Percentiles rank a stretch among this genome's conserved stretches.
Evolutionary conservation across 2,329 filamentous ascomycete species (phyloP).

Genomic region (Ceratocystis ficicola): DNA sequence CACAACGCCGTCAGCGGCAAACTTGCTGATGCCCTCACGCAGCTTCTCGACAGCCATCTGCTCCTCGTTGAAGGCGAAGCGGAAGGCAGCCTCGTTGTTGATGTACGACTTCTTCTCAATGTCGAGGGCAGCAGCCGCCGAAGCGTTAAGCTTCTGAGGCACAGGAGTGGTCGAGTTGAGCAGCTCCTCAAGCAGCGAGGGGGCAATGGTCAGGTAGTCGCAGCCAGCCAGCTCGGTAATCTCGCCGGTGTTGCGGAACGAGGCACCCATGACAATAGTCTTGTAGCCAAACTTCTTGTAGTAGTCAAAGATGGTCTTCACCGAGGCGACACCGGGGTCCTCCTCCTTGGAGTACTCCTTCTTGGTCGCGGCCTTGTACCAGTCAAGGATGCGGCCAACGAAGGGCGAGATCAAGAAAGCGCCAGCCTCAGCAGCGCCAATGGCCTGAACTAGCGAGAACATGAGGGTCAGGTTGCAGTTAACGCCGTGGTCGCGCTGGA

Average conservation of each 20-base stretch:
- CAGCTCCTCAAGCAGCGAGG: slow-evolving; percentile 71
- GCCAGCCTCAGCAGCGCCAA: slow-evolving; percentile 85
- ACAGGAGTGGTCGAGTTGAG: slow-evolving; percentile 70
- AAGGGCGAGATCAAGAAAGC: slow-evolving; percentile 99
- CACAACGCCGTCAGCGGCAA: slow-evolving; percentile 86
- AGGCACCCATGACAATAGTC: slow-evolving; percentile 99
- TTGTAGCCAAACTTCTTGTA: slow-evolving; percentile 99
- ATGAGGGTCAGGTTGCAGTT: slow-evolving; percentile 99
- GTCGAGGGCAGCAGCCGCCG: slow-evolving; percentile 52
- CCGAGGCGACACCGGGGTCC: slow-evolving; percentile 91
- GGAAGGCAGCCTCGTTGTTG: slow-evolving; percentile 78
- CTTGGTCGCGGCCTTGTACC: slow-evolving; percentile 95
- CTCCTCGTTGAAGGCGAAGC: slow-evolving; percentile 99
- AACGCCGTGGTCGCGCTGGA: slow-evolving; percentile 89
- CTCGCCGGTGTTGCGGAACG: slow-evolving; percentile 91
- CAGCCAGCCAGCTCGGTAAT: slow-evolving; percentile 97
- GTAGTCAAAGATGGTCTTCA: slow-evolving; percentile 96
- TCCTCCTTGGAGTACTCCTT: slow-evolving; percentile 82
- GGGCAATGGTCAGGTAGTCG: slow-evolving; percentile 88
- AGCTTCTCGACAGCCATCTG: slow-evolving; percentile 99
- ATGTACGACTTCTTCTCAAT: slow-evolving; percentile 87
- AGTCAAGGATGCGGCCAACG: slow-evolving; percentile 97
- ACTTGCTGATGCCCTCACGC: slow-evolving; percentile 98
- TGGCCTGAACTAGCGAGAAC: slow-evolving; percentile 92
- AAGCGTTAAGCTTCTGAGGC: slow-evolving; percentile 82